These are phyloP conservation scores for Euphorbia corollata DNA, from an alignment of 441 rosid species.

Conservation along the genomic window DNA sequence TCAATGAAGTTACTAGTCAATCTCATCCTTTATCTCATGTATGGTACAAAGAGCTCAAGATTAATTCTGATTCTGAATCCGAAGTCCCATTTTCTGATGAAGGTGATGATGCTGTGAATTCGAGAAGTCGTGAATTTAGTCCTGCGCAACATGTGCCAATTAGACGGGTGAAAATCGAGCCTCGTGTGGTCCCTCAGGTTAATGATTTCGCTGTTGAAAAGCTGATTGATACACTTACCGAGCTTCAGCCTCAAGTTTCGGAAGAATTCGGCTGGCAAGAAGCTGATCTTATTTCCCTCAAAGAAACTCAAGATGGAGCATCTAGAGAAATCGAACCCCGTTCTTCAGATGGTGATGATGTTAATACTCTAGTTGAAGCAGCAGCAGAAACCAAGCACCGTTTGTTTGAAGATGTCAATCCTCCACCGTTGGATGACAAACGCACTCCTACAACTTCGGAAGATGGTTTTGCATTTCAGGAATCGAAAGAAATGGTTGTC, in stretches of 20 bases:
- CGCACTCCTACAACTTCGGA: constrained; percentile 22
- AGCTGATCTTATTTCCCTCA: constrained; percentile 7
- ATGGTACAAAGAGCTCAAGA: constrained; percentile 56
- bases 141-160: constrained; percentile 25
- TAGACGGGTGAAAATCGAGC: constrained; percentile 28
- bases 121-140: constrained; percentile 20
- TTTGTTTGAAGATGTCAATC: constrained; percentile 12
- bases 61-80: constrained; percentile 56
- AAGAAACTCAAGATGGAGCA: no score
- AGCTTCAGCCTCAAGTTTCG: constrained; percentile 28
- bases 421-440: constrained; percentile 9
- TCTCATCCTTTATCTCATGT: constrained; percentile 46
- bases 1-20: constrained; percentile 21
- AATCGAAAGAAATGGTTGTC: constrained; percentile 18
- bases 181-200: constrained; percentile 26
- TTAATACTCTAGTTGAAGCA: constrained; percentile 26
- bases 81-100: constrained; percentile 34
- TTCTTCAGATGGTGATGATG: no score
- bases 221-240: constrained; percentile 36
- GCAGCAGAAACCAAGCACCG: constrained; percentile 19
- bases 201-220: constrained; percentile 36
- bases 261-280: constrained; percentile 39
- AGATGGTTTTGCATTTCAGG: constrained; percentile 18
- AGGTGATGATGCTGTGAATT: constrained; percentile 22
- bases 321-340: no score